phyloP scores from a whole-genome alignment of 495 filamentous ascomycete species.

The Daldinia caldariorum region DNA sequence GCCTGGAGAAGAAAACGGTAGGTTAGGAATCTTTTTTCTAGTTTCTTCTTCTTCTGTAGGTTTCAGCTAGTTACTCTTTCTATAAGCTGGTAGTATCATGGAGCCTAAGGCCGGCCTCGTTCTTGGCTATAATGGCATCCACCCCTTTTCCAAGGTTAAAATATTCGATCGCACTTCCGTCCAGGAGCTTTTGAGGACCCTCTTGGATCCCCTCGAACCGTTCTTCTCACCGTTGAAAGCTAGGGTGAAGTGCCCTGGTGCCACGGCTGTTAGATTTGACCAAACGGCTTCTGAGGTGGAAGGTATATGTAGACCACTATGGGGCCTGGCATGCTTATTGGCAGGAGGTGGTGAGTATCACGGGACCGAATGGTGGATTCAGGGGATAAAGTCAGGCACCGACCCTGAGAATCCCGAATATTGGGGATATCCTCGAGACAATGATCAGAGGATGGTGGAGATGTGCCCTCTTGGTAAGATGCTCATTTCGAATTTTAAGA shows the following conservation, averaged over 20 bases:
- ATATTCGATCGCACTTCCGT: conserved; percentile 62
- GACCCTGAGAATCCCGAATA: conserved; percentile 73
- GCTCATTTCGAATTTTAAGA: not conserved
- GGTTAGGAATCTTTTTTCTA: conserved; percentile 11
- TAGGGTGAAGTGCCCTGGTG: conserved; percentile 68
- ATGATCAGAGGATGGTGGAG: conserved; percentile 86
- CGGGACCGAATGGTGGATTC: conserved; percentile 69
- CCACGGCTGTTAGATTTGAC: conserved; percentile 74
- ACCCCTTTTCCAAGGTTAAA: conserved; percentile 61
- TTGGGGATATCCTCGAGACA: conserved; percentile 76
- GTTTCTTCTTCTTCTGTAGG: conserved; percentile 11
- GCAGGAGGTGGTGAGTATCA: conserved; percentile 71
- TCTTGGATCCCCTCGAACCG: conserved; percentile 70
- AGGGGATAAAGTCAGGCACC: conserved; percentile 73
- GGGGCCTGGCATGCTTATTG: conserved; percentile 75
- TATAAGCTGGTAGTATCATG: conserved; percentile 26
- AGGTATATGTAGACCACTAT: conserved; percentile 77
- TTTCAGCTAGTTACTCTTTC: not conserved
- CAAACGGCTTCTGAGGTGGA: conserved; percentile 81
- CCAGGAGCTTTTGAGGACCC: conserved; percentile 65
- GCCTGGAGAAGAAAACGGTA: conserved; percentile 9
- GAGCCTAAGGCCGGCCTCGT: conserved; percentile 55
- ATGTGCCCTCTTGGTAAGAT: conserved; percentile 73
- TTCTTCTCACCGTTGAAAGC: conserved; percentile 69
- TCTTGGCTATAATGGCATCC: conserved; percentile 58